A percentile compares a stretch with the other conserved stretches of the same genome.
Conservation (phyloP, 768 basidiomycete genomes). For the Termitomyces sp. region DNA sequence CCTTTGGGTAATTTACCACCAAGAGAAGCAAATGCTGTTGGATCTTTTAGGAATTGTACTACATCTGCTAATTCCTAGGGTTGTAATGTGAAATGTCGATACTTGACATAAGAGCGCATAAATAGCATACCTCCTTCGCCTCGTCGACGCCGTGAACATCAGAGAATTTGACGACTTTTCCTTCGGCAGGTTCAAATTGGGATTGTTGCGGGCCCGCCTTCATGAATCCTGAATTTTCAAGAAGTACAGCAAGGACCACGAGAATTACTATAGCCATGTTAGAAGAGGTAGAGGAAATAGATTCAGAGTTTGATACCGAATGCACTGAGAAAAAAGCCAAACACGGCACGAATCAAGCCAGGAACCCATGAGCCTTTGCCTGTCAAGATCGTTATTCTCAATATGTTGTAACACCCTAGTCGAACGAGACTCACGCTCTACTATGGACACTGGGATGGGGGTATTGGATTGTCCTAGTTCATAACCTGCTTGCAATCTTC, state of each 20-base stretch:
- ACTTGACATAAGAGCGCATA: neutral
- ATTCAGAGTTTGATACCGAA: conserved; percentile 56
- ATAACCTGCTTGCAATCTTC: conserved; percentile 42
- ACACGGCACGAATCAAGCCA: conserved; percentile 59
- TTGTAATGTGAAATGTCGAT: conserved; percentile 9
- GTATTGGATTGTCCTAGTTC: conserved; percentile 43
- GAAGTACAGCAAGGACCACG: conserved; percentile 81
- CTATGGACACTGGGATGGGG: conserved; percentile 80
- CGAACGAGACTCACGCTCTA: conserved; percentile 61
- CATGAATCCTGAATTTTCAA: conserved; percentile 92
- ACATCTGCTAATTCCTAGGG: conserved; percentile 87
- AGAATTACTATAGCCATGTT: conserved; percentile 58
- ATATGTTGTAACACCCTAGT: neutral
- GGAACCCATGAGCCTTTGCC: conserved; percentile 70
- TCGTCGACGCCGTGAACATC: conserved; percentile 99
- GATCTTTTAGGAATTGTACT: conserved; percentile 94
- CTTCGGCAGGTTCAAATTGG: conserved; percentile 81
- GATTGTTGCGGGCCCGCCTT: conserved; percentile 81
- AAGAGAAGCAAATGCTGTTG: conserved; percentile 82
- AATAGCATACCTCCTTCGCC: conserved; percentile 75
- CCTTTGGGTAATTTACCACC: conserved; percentile 96
- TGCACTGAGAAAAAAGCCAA: conserved; percentile 48
- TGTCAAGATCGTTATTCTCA: conserved; percentile 27
- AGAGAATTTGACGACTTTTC: conserved; percentile 83
- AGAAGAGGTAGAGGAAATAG: neutral